phyloP scores from a whole-genome alignment of 78 protist species.

The Chrysochromulina parva region DNA sequence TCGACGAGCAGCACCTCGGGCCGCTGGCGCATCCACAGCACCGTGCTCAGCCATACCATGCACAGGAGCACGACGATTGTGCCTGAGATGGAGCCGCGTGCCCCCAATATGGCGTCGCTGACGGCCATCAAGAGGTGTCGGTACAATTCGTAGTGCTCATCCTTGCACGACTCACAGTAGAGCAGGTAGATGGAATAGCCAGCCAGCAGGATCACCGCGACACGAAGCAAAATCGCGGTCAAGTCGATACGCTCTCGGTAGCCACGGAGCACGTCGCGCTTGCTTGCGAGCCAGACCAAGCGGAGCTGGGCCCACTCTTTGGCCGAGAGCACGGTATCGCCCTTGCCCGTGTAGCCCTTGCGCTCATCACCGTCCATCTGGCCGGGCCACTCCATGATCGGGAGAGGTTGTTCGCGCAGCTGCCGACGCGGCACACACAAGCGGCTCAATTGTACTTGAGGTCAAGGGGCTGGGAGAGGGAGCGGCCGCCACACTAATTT shows the following conservation, averaged over 20 bases:
- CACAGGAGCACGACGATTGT: neutral
- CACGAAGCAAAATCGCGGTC: neutral
- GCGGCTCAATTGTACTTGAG: too few relatives aligned
- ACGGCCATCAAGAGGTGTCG: neutral
- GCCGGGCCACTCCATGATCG: too few relatives aligned
- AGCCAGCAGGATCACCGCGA: neutral
- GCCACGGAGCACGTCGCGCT: neutral
- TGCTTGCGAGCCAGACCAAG: neutral
- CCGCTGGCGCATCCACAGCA: neutral
- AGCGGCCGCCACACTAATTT: too few relatives aligned
- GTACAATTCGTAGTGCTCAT: neutral
- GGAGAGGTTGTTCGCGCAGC: too few relatives aligned
- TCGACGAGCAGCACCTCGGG: neutral
- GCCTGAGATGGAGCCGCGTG: neutral
- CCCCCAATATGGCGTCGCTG: neutral
- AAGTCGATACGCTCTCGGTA: neutral
- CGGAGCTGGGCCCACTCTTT: neutral
- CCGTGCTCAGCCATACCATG: neutral
- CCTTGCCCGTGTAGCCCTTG: too few relatives aligned
- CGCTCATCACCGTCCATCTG: too few relatives aligned
- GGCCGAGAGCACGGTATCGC: neutral
- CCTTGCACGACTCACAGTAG: slow-evolving; percentile 1
- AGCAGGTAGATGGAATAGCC: neutral
- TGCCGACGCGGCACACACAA: too few relatives aligned
- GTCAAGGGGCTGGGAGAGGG: too few relatives aligned